phyloP scores from a whole-genome alignment of 2,329 filamentous ascomycete species.

The Paecilomyces niveus region DNA sequence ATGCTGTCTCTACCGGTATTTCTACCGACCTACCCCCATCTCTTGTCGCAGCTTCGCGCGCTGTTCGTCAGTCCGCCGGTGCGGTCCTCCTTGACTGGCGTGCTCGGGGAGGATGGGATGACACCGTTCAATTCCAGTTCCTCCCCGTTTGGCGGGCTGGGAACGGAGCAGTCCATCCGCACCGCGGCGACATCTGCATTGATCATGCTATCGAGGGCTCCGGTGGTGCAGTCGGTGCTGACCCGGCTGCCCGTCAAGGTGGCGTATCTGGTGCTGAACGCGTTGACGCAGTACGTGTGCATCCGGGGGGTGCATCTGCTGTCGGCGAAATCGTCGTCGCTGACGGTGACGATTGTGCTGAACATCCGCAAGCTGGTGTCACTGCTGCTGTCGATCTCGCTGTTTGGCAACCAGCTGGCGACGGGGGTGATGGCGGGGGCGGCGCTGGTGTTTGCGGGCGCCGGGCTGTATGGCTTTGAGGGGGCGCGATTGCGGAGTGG shows the following conservation, averaged over 20 bases:
- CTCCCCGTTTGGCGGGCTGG: background rate
- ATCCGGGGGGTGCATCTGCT: slow-evolving; percentile 95
- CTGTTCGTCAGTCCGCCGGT: slow-evolving; percentile 28
- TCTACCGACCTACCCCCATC: slow-evolving; percentile 27
- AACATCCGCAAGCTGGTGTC: slow-evolving; percentile 94
- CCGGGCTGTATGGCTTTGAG: slow-evolving; percentile 84
- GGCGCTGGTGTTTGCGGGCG: slow-evolving; percentile 78
- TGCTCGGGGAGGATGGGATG: background rate
- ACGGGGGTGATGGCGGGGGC: slow-evolving; percentile 74
- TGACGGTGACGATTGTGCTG: slow-evolving; percentile 93
- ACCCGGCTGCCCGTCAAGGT: slow-evolving; percentile 27
- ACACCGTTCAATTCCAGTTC: slow-evolving; percentile 2
- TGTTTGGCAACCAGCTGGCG: slow-evolving; percentile 82
- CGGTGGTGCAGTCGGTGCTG: slow-evolving; percentile 17
- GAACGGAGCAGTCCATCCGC: slow-evolving; percentile 40
- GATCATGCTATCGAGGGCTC: slow-evolving; percentile 13
- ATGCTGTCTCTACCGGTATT: slow-evolving; percentile 41
- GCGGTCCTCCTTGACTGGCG: slow-evolving; percentile 13
- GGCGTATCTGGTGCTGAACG: slow-evolving; percentile 41
- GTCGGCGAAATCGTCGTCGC: slow-evolving; percentile 76
- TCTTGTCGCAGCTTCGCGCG: slow-evolving; percentile 28
- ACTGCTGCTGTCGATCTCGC: slow-evolving; percentile 80
- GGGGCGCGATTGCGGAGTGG: slow-evolving; percentile 27
- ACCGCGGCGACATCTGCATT: slow-evolving; percentile 45
- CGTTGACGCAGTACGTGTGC: slow-evolving; percentile 86